A percentile compares a stretch with the other conserved stretches of the same genome.
phyloP scores from a whole-genome alignment of 768 basidiomycete species.

The Hygrophoropsis aurantiaca region DNA sequence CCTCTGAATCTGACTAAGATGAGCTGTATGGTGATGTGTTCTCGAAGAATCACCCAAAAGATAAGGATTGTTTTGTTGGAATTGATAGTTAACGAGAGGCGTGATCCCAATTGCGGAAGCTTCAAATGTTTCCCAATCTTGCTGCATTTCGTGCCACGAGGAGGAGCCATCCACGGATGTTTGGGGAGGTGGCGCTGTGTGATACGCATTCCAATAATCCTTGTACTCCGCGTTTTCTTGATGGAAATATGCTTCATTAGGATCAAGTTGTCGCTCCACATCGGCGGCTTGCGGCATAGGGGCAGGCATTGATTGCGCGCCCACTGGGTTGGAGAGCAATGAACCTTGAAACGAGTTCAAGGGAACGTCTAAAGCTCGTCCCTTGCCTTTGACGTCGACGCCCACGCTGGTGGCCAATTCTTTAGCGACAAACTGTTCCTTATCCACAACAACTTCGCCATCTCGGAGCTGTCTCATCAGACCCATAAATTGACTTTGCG shows the following conservation, averaged over 20 bases:
- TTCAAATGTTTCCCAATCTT: constrained; percentile 81
- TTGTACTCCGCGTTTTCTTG: constrained; percentile 70
- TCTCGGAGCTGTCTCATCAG: constrained; percentile 87
- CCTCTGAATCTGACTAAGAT: constrained; percentile 27
- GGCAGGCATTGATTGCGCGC: neutral
- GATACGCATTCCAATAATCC: constrained; percentile 54
- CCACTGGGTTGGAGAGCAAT: neutral
- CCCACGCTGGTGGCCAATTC: constrained; percentile 20
- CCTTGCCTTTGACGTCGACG: constrained; percentile 69
- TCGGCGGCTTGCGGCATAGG: constrained; percentile 17
- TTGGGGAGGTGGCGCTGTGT: constrained; percentile 20
- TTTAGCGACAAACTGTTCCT: constrained; percentile 71
- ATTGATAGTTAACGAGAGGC: constrained; percentile 59
- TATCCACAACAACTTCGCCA: constrained; percentile 73
- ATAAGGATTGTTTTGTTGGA: constrained; percentile 81
- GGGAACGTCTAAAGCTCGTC: constrained; percentile 38
- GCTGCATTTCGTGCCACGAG: constrained; percentile 67
- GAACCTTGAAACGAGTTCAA: neutral
- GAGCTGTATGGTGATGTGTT: constrained; percentile 46
- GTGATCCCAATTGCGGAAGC: constrained; percentile 67
- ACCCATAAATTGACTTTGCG: constrained; percentile 78
- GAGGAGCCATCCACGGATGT: constrained; percentile 27
- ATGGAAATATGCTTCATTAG: constrained; percentile 67
- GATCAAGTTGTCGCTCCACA: constrained; percentile 30
- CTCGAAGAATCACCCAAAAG: constrained; percentile 55